Evolutionary conservation across 1,284 basidiomycete genomes (phyloP).

Genomic region (Sanguinoderma infundibulare): DNA sequence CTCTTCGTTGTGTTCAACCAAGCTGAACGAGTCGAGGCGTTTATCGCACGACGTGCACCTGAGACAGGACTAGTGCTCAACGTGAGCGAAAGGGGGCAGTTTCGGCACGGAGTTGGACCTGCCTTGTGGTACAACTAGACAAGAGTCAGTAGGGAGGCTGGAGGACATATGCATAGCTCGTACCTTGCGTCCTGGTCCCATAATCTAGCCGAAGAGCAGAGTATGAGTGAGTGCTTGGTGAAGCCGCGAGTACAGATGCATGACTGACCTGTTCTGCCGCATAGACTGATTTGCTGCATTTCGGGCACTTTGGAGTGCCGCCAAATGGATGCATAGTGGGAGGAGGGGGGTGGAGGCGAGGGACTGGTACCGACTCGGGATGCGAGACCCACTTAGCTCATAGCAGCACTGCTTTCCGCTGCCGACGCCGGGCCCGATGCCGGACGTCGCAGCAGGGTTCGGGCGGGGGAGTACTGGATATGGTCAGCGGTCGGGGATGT

Average conservation of each 20-base stretch:
- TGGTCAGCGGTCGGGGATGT: slow-evolving; percentile 30
- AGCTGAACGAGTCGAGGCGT: slow-evolving; percentile 70
- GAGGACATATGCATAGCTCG: slow-evolving; percentile 23
- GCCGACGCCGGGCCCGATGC: background rate
- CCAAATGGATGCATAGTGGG: slow-evolving; percentile 67
- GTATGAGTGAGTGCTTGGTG: slow-evolving; percentile 6
- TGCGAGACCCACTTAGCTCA: background rate
- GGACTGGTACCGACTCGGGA: background rate
- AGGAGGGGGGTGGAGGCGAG: background rate
- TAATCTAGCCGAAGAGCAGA: slow-evolving; percentile 52
- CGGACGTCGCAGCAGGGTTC: background rate
- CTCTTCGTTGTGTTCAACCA: slow-evolving; percentile 78
- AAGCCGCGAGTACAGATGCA: background rate
- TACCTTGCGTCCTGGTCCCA: slow-evolving; percentile 83
- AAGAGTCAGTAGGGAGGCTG: slow-evolving; percentile 1
- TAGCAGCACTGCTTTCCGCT: background rate
- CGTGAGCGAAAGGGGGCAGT: slow-evolving; percentile 4
- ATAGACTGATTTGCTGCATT: slow-evolving; percentile 73
- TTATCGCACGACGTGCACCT: slow-evolving; percentile 73
- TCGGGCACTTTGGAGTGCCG: slow-evolving; percentile 65
- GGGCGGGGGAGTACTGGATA: background rate
- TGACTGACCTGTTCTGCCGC: slow-evolving; percentile 71
- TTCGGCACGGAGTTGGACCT: background rate
- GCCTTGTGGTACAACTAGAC: slow-evolving; percentile 81
- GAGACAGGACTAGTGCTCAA: slow-evolving; percentile 62